Evolutionary conservation across 2,329 filamentous ascomycete species (phyloP).

Genomic region (Epichloe typhina): DNA sequence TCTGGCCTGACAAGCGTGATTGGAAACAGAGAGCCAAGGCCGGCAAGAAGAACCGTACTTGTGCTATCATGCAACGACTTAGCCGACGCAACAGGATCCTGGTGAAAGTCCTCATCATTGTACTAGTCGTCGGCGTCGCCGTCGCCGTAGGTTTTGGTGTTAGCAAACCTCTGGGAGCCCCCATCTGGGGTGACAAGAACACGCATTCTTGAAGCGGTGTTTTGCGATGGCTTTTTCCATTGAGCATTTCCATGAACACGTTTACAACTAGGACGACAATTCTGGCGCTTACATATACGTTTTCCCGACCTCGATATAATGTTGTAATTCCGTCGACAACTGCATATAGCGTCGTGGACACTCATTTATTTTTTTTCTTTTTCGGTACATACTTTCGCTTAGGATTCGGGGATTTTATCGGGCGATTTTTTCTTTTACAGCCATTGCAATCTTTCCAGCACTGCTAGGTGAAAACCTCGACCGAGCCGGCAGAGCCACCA

Average conservation of each 20-base stretch:
- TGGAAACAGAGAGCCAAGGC: conserved; percentile 47
- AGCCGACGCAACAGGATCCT: conserved; percentile 41
- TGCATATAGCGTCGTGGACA: neutral
- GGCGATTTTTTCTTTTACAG: neutral
- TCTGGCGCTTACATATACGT: neutral
- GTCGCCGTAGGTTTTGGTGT: conserved; percentile 46
- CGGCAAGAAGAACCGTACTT: conserved; percentile 38
- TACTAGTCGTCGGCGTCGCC: conserved; percentile 39
- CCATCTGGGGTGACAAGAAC: conserved; percentile 35
- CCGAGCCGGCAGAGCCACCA: neutral
- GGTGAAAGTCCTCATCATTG: conserved; percentile 37
- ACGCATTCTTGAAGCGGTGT: neutral
- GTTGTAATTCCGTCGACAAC: conserved; percentile 1
- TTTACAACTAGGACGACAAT: neutral
- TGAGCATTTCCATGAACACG: conserved; percentile 10
- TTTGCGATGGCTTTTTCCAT: neutral
- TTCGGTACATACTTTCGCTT: neutral
- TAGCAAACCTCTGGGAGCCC: conserved; percentile 46
- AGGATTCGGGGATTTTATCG: neutral
- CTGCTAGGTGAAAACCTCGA: neutral
- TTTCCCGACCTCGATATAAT: neutral
- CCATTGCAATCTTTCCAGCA: neutral
- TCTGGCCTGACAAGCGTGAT: conserved; percentile 47
- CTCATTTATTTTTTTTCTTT: neutral
- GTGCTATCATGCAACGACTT: conserved; percentile 39